Conservation (phyloP, 2,329 filamentous ascomycete genomes). For the Zasmidium citrigriseum region DNA sequence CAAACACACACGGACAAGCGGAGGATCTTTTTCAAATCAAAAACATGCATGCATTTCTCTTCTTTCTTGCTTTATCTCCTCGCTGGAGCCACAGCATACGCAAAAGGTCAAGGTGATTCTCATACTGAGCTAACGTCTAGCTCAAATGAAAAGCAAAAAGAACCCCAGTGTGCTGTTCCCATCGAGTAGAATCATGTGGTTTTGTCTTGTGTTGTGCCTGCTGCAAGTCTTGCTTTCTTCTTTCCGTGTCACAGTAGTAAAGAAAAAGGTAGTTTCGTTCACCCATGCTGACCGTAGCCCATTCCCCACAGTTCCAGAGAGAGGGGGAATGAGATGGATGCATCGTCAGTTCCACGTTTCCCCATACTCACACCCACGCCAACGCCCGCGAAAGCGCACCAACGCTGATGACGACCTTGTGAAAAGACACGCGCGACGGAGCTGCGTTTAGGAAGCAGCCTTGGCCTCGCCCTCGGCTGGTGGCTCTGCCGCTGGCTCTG, state of each 20-base stretch:
- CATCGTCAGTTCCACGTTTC: constrained; percentile 10
- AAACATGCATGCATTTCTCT: neutral
- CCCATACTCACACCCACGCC: constrained; percentile 19
- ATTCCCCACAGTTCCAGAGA: neutral
- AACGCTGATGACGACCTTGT: constrained; percentile 18
- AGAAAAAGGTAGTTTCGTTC: neutral
- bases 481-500: constrained; percentile 50
- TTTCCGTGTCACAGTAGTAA: neutral
- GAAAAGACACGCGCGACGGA: constrained; percentile 7
- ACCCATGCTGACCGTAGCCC: constrained; percentile 1
- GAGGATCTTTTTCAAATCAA: neutral
- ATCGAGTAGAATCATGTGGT: neutral
- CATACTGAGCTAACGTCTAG: neutral
- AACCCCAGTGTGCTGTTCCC: neutral
- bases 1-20: neutral
- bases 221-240: neutral
- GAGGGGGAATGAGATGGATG: constrained; percentile 12
- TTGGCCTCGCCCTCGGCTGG: constrained; percentile 36
- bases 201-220: neutral
- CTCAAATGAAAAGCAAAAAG: neutral
- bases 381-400: constrained; percentile 19
- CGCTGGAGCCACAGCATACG: neutral
- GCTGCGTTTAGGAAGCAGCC: constrained; percentile 24
- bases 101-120: neutral
- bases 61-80: neutral